These are phyloP conservation scores for Megacollybia platyphylla DNA, from an alignment of 1,284 basidiomycete genomes.

Conservation along the genomic window DNA sequence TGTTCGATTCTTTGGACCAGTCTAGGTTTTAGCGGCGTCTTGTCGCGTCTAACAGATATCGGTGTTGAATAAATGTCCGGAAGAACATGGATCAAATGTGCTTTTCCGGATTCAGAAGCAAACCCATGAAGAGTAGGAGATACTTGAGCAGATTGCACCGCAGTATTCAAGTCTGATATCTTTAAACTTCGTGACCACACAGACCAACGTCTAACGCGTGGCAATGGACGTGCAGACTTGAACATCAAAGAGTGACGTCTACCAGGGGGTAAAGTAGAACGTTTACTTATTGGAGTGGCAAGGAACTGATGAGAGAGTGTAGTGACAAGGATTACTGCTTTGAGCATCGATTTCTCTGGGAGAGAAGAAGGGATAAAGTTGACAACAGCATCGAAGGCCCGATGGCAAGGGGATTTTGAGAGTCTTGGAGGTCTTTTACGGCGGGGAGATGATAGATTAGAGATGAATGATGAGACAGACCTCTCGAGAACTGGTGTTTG, in stretches of 20 bases:
- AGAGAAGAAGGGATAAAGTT: conserved; percentile 4
- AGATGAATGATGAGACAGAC: not conserved
- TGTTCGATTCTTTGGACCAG: conserved; percentile 4
- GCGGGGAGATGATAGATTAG: not conserved
- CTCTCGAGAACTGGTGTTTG: not conserved
- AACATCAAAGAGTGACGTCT: too few species aligned
- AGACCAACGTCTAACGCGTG: too few species aligned
- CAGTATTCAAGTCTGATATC: too few species aligned
- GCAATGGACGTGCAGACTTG: too few species aligned
- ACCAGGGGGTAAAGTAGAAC: too few species aligned
- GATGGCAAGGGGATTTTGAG: not conserved
- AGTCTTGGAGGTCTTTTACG: not conserved
- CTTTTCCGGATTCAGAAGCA: not conserved
- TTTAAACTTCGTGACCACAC: too few species aligned
- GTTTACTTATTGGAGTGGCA: not conserved
- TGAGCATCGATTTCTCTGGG: conserved; percentile 3
- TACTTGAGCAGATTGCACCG: too few species aligned
- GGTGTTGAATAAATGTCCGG: not conserved
- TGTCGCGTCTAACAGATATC: too few species aligned
- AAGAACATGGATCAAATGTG: conserved; percentile 1
- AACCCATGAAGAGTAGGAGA: too few species aligned
- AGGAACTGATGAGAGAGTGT: conserved; percentile 4
- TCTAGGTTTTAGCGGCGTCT: conserved; percentile 1
- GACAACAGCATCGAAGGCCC: conserved; percentile 4
- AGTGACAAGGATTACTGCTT: conserved; percentile 1